Conservation (phyloP, 768 basidiomycete species). For the Thelephora aurantiotincta region DNA sequence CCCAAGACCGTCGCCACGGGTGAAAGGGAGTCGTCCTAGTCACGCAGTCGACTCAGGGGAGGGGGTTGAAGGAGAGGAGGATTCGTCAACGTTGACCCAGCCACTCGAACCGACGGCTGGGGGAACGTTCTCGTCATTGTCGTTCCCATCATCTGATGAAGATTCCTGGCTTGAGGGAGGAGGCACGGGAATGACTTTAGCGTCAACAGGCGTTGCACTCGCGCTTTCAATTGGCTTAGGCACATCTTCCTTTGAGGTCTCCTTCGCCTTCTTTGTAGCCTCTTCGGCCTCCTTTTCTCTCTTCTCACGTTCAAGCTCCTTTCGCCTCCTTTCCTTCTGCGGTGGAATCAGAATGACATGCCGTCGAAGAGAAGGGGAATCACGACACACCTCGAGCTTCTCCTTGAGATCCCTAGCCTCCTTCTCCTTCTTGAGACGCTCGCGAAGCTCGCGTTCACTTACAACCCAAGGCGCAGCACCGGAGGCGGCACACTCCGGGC, state of each 20-base stretch:
- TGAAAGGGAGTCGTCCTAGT: neutral
- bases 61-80: neutral
- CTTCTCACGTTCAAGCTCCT: constrained; percentile 38
- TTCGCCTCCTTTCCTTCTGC: constrained; percentile 30
- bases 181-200: constrained; percentile 6
- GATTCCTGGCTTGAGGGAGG: neutral
- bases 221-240: neutral
- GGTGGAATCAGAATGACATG: constrained; percentile 6
- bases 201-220: constrained; percentile 6
- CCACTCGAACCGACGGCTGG: neutral
- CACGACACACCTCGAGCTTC: constrained; percentile 43
- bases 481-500: constrained; percentile 61
- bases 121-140: constrained; percentile 11
- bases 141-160: neutral
- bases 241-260: constrained; percentile 3
- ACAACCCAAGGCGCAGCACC: constrained; percentile 61
- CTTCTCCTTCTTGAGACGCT: constrained; percentile 59
- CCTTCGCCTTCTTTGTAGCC: constrained; percentile 27
- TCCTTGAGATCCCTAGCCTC: constrained; percentile 57
- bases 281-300: constrained; percentile 56
- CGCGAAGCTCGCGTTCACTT: constrained; percentile 60
- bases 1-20: neutral
- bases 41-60: neutral
- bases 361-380: constrained; percentile 1
- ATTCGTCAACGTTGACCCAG: neutral